Evolutionary conservation across 2,329 filamentous ascomycete genomes (phyloP).

Genomic region (Fusarium papillatum): DNA sequence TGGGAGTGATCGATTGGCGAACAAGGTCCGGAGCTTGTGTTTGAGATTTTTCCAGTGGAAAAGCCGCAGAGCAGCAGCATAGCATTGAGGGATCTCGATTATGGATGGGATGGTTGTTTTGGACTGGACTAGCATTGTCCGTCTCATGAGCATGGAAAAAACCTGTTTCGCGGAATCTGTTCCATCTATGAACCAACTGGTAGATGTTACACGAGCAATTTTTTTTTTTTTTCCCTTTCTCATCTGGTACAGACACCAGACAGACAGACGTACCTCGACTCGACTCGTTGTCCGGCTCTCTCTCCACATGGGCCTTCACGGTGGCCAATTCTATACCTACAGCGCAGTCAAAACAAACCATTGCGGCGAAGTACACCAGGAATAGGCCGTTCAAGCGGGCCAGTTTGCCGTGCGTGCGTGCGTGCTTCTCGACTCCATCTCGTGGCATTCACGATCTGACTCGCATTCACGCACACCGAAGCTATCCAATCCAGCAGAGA

Average conservation of each 20-base stretch:
- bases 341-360: conserved; percentile 8
- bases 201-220: background rate
- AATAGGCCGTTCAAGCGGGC: conserved; percentile 17
- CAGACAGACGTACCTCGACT: background rate
- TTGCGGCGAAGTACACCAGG: conserved; percentile 17
- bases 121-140: background rate
- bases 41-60: conserved; percentile 12
- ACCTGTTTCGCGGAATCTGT: background rate
- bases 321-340: conserved; percentile 34
- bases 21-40: conserved; percentile 7
- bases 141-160: background rate
- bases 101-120: background rate
- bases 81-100: conserved; percentile 2
- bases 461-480: conserved; percentile 26
- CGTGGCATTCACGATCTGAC: conserved; percentile 24
- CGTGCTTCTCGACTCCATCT: conserved; percentile 22
- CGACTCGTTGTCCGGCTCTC: background rate
- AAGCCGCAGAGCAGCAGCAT: background rate
- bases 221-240: background rate
- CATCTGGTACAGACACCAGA: background rate
- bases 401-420: conserved; percentile 11
- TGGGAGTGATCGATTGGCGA: conserved; percentile 15
- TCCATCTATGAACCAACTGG: background rate
- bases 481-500: conserved; percentile 32
- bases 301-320: conserved; percentile 20